Base-by-base conservation (phyloP, 805 yeast genomes). In the Torulaspora delbrueckii region DNA sequence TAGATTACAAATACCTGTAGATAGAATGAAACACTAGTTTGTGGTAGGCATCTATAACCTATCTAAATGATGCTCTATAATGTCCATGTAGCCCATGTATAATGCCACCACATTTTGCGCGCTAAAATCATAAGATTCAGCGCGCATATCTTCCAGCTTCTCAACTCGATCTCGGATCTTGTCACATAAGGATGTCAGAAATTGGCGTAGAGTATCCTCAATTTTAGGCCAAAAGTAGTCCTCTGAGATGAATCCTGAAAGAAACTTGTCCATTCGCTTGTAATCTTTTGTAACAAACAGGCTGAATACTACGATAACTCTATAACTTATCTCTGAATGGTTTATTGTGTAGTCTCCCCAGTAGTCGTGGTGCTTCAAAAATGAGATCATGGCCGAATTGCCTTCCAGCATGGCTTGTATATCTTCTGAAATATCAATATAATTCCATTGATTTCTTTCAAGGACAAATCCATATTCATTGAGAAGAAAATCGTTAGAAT, bases 381-480 rank as follows among this genome's bases (percentile, higher is more conserved):
- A 81, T 8, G 64, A 66, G 1, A 50, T 50, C 34, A 79, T 82
- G 1, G 51, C 62, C 25, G 46, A 30, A 8, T 32, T 25, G 4
- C 57, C 59, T 5, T 69, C 50, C 22, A 81, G 55, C 39, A 71
- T 32, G 2, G 56, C 49, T 2, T 59, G 33, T 2, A 87, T 57
- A 31, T 68, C 63, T 0, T 62, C 61, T 0, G 85, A 65, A 3
- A 90, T 59, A 58, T 90, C 95, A 2, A 89, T 60, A 51, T 69
- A 80, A 54, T 87, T 82, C 88, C 90, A 85, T 16, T 62, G 66
- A 59, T 88, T 87, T 1, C 62, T 57, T 0, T 62, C 59, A 1
- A 85, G 63, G 30, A 74, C 72, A 69, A 91, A 91, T 0, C 97
- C 98, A 59, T 91, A 91, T 63, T 91, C 98, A 56, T 85, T 80